Conservation (phyloP, 2,329 filamentous ascomycete species). For the Talaromyces sp. region DNA sequence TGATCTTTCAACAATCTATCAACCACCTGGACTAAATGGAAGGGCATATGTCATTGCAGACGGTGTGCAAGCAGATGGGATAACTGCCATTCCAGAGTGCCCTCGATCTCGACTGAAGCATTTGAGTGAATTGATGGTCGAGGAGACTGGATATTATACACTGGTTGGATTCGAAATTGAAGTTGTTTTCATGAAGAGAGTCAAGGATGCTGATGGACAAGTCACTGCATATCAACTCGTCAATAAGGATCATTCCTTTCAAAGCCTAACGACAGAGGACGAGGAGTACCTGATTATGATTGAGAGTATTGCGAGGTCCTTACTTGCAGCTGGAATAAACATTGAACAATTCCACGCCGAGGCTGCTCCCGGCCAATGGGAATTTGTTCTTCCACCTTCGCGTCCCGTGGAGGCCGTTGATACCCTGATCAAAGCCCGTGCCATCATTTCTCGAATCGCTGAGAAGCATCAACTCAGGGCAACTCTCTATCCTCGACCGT, state of each 20-base stretch:
- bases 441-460: conserved; percentile 19
- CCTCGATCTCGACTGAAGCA: conserved; percentile 4
- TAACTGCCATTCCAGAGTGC: background rate
- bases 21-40: background rate
- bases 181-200: conserved; percentile 10
- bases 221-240: background rate
- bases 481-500: conserved; percentile 22
- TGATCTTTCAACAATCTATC: conserved; percentile 4
- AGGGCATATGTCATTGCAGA: conserved; percentile 5
- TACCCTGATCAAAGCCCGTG: conserved; percentile 21
- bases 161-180: conserved; percentile 9
- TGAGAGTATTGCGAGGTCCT: conserved; percentile 17
- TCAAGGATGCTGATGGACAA: background rate
- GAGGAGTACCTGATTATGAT: background rate
- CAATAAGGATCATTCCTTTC: conserved; percentile 9
- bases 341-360: conserved; percentile 27
- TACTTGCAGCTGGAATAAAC: conserved; percentile 18
- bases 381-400: conserved; percentile 23
- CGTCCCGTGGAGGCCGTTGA: conserved; percentile 23
- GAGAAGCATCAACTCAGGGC: conserved; percentile 17
- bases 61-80: background rate
- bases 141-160: background rate
- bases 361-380: conserved; percentile 24
- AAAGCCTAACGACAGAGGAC: conserved; percentile 6
- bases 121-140: background rate